Base-by-base conservation (phyloP, 345 rosid genomes). In the Syzygium aqueum region DNA sequence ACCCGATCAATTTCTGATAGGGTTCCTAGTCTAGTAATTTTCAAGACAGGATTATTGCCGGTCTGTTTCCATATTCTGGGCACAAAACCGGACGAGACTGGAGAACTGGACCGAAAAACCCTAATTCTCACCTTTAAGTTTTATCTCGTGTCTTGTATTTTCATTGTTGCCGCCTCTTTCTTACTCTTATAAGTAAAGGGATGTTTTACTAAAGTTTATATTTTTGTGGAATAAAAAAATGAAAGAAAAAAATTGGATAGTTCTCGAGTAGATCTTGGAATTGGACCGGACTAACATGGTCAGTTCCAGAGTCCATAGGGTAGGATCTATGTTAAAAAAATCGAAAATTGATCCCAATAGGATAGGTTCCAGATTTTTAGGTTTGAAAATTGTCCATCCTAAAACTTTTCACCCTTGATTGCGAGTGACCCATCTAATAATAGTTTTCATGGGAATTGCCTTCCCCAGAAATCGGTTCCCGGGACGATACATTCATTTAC, bases 231-330 rank as follows among this genome's bases (percentile, higher is more conserved):
- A 65, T 15, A 65, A 28, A 30, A 30, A 65, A 65, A 61, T 61
- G 43, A 40, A 40, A 40, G 6, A 65, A 28, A 30, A 30, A 30
- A 65, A 61, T 61, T 13, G 17, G 0, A 0, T 0, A 0, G 0
- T 12, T 61, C 17, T 0, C 7, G 0, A n/a, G 33, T 61, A 61
- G 19, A 13, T 2, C 17, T 61, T 12, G 17, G 9, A 10, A 11
- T 0, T 1, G 0, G 2, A 63, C 0, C 1, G 5, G 2, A 6
- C 1, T 0, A 11, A 7, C 2, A 0, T 0, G 15, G 11, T 15
- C 19, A 28, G 2, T 65, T 15, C 2, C 21, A 3, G 7, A 61
- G 11, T 7, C 1, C 16, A 2, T 1, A 14, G 3, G 3, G 8
- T 3, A 65, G 3, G 17, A 30, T 65, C 2, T 2, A 30, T 1